A percentile compares a stretch with the other conserved stretches of the same genome.
phyloP scores from a whole-genome alignment of 352 stramenopile species.

The Phytophthora rubi region DNA sequence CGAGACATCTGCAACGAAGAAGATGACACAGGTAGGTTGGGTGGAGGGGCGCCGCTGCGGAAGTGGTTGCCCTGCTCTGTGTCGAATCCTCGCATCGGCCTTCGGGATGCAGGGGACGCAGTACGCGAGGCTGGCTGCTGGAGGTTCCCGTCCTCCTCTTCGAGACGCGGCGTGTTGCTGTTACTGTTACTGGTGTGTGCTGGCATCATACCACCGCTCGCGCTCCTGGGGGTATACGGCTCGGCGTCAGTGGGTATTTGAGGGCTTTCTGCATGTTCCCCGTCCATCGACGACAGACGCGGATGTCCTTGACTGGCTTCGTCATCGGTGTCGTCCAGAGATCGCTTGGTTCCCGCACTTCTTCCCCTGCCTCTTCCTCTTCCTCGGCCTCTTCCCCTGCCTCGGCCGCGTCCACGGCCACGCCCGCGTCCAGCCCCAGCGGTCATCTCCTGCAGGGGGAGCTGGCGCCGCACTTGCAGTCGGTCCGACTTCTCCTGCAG shows the following conservation, averaged over 20 bases:
- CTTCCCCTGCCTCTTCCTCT: conserved; percentile 35
- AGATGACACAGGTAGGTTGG: conserved; percentile 2
- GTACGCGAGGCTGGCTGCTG: conserved; percentile 22
- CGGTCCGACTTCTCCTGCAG: conserved; percentile 41
- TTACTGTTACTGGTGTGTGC: conserved; percentile 33
- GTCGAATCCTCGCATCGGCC: conserved; percentile 35
- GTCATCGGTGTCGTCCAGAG: conserved; percentile 26
- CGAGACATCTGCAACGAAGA: conserved; percentile 26
- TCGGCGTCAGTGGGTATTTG: conserved; percentile 17
- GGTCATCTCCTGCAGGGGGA: conserved; percentile 25
- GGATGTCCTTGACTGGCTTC: conserved; percentile 19
- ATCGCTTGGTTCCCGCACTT: conserved; percentile 29
- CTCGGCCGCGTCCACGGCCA: conserved; percentile 26
- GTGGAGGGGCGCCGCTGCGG: conserved; percentile 11
- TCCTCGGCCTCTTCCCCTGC: conserved; percentile 26
- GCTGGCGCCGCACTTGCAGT: conserved; percentile 36
- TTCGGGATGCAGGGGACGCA: conserved; percentile 25
- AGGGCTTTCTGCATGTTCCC: conserved; percentile 9
- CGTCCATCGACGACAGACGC: conserved; percentile 27
- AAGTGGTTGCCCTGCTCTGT: conserved; percentile 41
- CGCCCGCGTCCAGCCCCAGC: conserved; percentile 14
- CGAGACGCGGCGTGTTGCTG: conserved; percentile 18
- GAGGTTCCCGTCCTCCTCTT: conserved; percentile 27
- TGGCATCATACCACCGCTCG: conserved; percentile 18
- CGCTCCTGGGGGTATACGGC: conserved; percentile 18